Conservation (phyloP, 2,329 filamentous ascomycete species). For the Orbilia blumenaviensis region DNA sequence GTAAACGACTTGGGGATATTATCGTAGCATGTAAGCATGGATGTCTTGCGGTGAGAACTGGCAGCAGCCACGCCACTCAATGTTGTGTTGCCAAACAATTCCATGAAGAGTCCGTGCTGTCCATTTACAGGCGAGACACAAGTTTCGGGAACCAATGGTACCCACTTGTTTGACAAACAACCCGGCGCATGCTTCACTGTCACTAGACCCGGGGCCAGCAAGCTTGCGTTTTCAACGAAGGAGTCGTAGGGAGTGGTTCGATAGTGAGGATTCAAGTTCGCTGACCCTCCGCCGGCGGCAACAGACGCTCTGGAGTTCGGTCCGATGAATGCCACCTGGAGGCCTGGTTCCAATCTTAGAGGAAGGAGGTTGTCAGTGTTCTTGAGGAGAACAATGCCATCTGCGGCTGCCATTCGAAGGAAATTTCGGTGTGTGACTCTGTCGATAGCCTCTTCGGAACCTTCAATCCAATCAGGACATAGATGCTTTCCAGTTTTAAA, state of each 20-base stretch:
- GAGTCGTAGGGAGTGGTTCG: constrained; percentile 57
- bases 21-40: constrained; percentile 58
- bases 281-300: constrained; percentile 58
- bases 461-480: constrained; percentile 56
- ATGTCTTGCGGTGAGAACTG: constrained; percentile 56
- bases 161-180: constrained; percentile 58
- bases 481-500: constrained; percentile 58
- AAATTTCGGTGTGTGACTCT: constrained; percentile 62
- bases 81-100: constrained; percentile 57
- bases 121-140: constrained; percentile 57
- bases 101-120: constrained; percentile 58
- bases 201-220: constrained; percentile 53
- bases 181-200: constrained; percentile 56
- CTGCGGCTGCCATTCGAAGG: constrained; percentile 72
- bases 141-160: constrained; percentile 57
- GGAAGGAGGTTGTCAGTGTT: constrained; percentile 74
- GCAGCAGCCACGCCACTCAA: constrained; percentile 55
- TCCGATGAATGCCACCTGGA: constrained; percentile 66
- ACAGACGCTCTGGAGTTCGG: constrained; percentile 65
- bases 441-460: constrained; percentile 56
- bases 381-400: constrained; percentile 77
- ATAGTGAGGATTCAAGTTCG: constrained; percentile 58
- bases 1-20: constrained; percentile 58
- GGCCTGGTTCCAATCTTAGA: constrained; percentile 64
- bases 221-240: constrained; percentile 55